Evolutionary conservation across 768 basidiomycete genomes (phyloP).

Genomic region (Macrolepiota albuminosa): DNA sequence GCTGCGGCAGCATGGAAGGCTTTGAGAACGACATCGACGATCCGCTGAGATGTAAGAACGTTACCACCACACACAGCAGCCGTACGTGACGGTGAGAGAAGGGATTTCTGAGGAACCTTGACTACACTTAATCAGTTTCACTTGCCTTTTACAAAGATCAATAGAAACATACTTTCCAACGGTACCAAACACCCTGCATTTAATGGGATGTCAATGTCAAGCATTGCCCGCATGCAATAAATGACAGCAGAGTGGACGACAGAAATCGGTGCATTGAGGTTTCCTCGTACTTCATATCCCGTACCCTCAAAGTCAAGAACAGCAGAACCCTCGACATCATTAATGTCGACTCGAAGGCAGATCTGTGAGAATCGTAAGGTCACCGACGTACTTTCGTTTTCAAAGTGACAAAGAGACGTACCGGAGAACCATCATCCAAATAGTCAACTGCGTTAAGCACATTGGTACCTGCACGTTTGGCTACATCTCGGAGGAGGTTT

Average conservation of each 20-base stretch:
- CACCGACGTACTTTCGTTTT: not conserved
- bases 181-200: conserved; percentile 94
- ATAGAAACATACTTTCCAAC: conserved; percentile 52
- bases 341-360: conserved; percentile 69
- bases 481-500: conserved; percentile 72
- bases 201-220: conserved; percentile 83
- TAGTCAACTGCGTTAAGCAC: conserved; percentile 73
- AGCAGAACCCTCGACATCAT: conserved; percentile 70
- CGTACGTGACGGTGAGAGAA: conserved; percentile 78
- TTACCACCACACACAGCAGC: conserved; percentile 94
- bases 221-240: conserved; percentile 86
- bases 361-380: conserved; percentile 40
- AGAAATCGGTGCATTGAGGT: conserved; percentile 80
- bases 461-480: conserved; percentile 59
- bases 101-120: conserved; percentile 70
- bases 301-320: conserved; percentile 84
- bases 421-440: conserved; percentile 84
- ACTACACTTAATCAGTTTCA: conserved; percentile 39
- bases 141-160: not conserved
- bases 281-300: conserved; percentile 79
- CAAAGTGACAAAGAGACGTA: conserved; percentile 25
- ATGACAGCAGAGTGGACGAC: conserved; percentile 87
- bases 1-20: conserved; percentile 91
- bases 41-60: conserved; percentile 87
- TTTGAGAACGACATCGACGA: conserved; percentile 90